Evolutionary conservation across 371 early-diverging fungal genomes (phyloP), one percentile per base, ranked within the genome.

Genomic region (Mortierella sp.): DNA sequence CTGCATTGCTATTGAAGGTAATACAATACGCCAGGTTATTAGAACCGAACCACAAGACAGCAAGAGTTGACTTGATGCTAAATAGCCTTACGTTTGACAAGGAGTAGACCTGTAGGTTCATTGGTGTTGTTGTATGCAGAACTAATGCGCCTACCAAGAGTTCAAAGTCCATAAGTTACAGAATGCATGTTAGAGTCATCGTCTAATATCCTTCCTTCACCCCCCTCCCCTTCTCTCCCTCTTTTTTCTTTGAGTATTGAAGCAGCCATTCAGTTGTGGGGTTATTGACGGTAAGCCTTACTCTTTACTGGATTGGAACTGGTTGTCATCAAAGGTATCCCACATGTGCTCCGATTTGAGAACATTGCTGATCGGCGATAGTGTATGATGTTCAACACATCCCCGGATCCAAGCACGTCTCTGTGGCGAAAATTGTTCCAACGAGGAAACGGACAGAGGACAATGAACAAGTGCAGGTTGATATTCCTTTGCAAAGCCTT

Each of bases 371-470:
- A 29, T 57, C 16, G 25, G 23, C 15, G 46, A 28, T 7, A 21
- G 43, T 21, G 26, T 25, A 18, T 25, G 46, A 4, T 60, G 19
- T 18, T 48, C 25, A 18, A 60, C 25, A 48, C 60, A 60, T 15
- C 45, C 46, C 60, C 47, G 45, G 60, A 60, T 45, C 60, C 60
- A 60, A 9, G 60, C 60, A 7, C 45, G 25, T 19, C 60, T n/a
- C 46, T 60, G 45, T 18, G 60, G 60, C 45, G 60, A 60, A 23
- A 60, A 60, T 26, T 60, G 60, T 23, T 60, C 60, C 16, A 48
- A 28, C 1, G 60, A 46, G 0, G 60, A 45, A 1, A 60, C 60
- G 16, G 60, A 60, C 14, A 25, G 60, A 12, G 60, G 60, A 23
- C 60, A 60, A n/a, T 60, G 60, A 15, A 60, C 46, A 45, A 60